Evolutionary conservation across 108 stramenopile genomes (phyloP).

Genomic region (Discostella stelligeroides): DNA sequence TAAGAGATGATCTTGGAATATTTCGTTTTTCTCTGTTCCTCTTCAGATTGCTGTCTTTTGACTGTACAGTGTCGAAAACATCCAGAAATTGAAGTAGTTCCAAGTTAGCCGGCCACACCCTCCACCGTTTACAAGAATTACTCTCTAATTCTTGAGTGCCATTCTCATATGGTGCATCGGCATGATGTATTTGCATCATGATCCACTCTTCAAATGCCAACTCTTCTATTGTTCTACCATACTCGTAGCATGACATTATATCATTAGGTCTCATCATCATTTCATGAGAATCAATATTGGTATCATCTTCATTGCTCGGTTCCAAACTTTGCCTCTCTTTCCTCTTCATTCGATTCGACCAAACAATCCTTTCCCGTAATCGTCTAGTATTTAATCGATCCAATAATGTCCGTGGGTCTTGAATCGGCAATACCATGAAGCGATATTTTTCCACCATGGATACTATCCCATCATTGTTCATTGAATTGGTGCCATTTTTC

Average conservation of each 20-base stretch:
- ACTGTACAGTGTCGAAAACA: neutral
- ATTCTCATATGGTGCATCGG: conserved; percentile 6
- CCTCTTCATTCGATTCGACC: conserved; percentile 9
- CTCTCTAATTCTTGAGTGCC: neutral
- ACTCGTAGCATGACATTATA: conserved; percentile 19
- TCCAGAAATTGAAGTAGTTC: conserved; percentile 48
- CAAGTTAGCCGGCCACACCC: conserved; percentile 42
- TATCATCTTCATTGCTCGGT: neutral
- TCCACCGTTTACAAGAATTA: neutral
- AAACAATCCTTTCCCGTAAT: conserved; percentile 41
- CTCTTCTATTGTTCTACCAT: conserved; percentile 45
- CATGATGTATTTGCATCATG: conserved; percentile 28
- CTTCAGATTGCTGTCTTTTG: neutral
- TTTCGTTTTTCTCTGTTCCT: neutral
- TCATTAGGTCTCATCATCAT: too few species aligned
- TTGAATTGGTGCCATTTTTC: neutral
- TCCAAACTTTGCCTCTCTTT: conserved; percentile 1
- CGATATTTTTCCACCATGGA: conserved; percentile 42
- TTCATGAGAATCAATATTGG: too few species aligned
- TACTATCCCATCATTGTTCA: conserved; percentile 4
- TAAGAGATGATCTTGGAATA: conserved; percentile 32
- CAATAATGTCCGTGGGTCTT: conserved; percentile 67
- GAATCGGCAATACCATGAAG: conserved; percentile 64
- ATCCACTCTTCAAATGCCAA: conserved; percentile 49
- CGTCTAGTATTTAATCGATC: conserved; percentile 77